Conservation (phyloP, 305 asterid species). For the Fraxinus ornus region DNA sequence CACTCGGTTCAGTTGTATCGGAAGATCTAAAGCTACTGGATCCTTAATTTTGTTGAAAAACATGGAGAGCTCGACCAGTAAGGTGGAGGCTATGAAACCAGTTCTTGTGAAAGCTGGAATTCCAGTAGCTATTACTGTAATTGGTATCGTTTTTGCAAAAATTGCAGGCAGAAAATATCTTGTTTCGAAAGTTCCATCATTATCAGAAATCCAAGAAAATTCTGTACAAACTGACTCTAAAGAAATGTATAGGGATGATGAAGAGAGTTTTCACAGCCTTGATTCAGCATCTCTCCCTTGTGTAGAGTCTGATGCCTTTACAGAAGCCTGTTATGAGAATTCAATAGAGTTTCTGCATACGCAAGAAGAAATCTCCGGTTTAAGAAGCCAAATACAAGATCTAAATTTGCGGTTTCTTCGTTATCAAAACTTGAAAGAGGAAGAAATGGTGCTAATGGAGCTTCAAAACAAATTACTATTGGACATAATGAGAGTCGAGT, state of each 20-base stretch:
- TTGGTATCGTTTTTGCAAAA: slow-evolving; percentile 47
- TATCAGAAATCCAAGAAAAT: background rate
- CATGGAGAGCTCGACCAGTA: slow-evolving; percentile 50
- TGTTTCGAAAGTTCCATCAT: slow-evolving; percentile 13
- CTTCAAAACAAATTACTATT: slow-evolving; percentile 37
- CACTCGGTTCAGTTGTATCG: background rate
- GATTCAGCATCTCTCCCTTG: slow-evolving; percentile 25
- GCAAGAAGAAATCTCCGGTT: slow-evolving; percentile 31
- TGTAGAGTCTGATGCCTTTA: slow-evolving; percentile 10
- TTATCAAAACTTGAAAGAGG: slow-evolving; percentile 47
- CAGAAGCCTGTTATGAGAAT: slow-evolving; percentile 3
- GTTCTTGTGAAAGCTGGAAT: slow-evolving; percentile 51
- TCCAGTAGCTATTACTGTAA: slow-evolving; percentile 57
- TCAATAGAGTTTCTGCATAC: background rate
- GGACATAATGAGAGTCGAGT: slow-evolving; percentile 43
- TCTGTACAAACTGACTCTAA: slow-evolving; percentile 19
- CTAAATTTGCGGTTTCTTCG: slow-evolving; percentile 33
- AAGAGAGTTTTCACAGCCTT: slow-evolving; percentile 21
- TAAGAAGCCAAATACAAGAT: slow-evolving; percentile 35
- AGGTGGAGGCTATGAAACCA: slow-evolving; percentile 48
- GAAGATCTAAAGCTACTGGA: background rate
- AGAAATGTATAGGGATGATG: slow-evolving; percentile 11
- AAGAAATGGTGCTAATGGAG: slow-evolving; percentile 43
- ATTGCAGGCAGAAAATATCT: slow-evolving; percentile 31
- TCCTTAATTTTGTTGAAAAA: slow-evolving; percentile 5